Conservation (phyloP, 495 filamentous ascomycete species). For the Xanthoparmelia taractica region DNA sequence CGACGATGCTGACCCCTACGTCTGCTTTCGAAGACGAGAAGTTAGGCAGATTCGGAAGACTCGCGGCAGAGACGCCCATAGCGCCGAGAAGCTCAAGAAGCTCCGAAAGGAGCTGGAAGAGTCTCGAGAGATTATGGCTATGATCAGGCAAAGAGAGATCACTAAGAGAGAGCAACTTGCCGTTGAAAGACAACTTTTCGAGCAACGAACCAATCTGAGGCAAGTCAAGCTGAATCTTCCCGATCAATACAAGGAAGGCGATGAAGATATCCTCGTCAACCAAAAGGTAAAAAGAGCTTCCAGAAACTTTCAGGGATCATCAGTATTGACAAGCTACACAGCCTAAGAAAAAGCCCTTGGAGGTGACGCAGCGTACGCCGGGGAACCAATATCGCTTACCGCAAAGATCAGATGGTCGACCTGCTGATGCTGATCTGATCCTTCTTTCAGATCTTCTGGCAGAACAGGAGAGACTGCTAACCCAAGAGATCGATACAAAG, state of each 20-base stretch:
- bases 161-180: conserved; percentile 68
- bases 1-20: conserved; percentile 93
- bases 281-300: conserved; percentile 61
- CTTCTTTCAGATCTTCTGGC: conserved; percentile 65
- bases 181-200: conserved; percentile 67
- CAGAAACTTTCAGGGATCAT: conserved; percentile 9
- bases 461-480: conserved; percentile 74
- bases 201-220: conserved; percentile 70
- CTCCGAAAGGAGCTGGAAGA: conserved; percentile 89
- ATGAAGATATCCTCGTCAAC: conserved; percentile 85
- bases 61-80: conserved; percentile 84
- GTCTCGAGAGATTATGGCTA: conserved; percentile 66
- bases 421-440: conserved; percentile 67
- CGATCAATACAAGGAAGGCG: conserved; percentile 73
- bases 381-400: conserved; percentile 57
- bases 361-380: conserved; percentile 49
- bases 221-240: conserved; percentile 73
- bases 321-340: conserved; percentile 42
- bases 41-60: conserved; percentile 93
- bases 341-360: conserved; percentile 59
- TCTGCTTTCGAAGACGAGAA: conserved; percentile 95
- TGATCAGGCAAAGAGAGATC: conserved; percentile 70
- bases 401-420: conserved; percentile 59
- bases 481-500: conserved; percentile 69
- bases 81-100: conserved; percentile 86